Conservation (phyloP, 345 rosid genomes). For the Rhodomyrtus tomentosa region DNA sequence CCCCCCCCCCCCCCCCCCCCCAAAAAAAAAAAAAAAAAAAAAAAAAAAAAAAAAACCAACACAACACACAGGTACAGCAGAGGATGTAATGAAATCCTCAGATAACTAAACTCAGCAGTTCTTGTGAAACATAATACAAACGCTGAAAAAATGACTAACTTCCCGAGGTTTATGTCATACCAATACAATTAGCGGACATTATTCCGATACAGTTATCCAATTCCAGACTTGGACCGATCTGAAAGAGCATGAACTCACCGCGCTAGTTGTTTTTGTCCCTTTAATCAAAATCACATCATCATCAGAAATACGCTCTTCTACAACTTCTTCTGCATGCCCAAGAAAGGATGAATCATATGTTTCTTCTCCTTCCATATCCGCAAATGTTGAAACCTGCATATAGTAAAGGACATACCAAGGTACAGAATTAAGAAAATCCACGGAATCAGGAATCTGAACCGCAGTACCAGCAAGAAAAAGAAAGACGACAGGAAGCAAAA, state of each 20-base stretch:
- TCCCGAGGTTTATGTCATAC: neutral
- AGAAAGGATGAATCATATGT: conserved; percentile 81
- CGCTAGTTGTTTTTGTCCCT: conserved; percentile 80
- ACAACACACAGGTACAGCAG: neutral
- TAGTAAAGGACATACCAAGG: neutral
- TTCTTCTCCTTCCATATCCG: conserved; percentile 99
- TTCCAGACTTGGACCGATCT: neutral
- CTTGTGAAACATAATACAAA: neutral
- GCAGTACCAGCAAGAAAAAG: neutral
- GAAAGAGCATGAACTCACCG: conserved; percentile 31
- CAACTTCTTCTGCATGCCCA: conserved; percentile 84
- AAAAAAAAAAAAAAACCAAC: neutral
- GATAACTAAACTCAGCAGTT: neutral
- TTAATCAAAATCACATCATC: conserved; percentile 89
- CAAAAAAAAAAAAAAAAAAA: no score
- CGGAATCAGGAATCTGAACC: neutral
- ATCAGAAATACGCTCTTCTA: conserved; percentile 90
- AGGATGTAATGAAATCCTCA: neutral
- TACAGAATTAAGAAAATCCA: neutral
- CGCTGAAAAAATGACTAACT: neutral
- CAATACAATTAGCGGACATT: neutral
- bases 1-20: no score
- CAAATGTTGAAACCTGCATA: conserved; percentile 87
- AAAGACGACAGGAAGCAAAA: neutral
- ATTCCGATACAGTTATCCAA: neutral